A percentile compares a stretch with the other conserved stretches of the same genome.
Conservation (phyloP, 495 filamentous ascomycete genomes). For the Daldinia childiae region DNA sequence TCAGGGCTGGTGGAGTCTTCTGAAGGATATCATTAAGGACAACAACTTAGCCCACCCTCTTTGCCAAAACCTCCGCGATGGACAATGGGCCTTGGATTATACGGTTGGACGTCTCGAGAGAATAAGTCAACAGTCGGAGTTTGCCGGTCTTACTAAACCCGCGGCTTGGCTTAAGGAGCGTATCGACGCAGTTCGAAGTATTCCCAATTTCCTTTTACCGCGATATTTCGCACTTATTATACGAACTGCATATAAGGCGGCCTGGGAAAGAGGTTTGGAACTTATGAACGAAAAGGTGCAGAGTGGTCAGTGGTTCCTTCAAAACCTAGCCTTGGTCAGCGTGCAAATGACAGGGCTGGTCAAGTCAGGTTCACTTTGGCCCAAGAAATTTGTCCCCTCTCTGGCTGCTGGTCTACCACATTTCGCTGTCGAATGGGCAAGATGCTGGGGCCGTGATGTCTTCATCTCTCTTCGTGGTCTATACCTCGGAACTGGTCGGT, state of each 20-base stretch:
- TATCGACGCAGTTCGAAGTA: conserved; percentile 80
- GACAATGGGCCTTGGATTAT: conserved; percentile 95
- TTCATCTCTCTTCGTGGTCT: conserved; percentile 95
- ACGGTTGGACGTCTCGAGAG: conserved; percentile 80
- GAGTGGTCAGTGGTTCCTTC: conserved; percentile 83
- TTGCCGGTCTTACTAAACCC: conserved; percentile 67
- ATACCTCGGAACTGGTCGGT: conserved; percentile 87
- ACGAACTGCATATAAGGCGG: conserved; percentile 84
- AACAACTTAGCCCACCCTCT: conserved; percentile 94
- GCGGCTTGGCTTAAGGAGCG: conserved; percentile 82
- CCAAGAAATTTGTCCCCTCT: conserved; percentile 81
- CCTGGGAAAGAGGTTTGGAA: conserved; percentile 77
- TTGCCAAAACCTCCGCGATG: conserved; percentile 89
- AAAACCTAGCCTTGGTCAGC: conserved; percentile 87
- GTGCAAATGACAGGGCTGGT: conserved; percentile 88
- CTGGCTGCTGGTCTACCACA: conserved; percentile 95
- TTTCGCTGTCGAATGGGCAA: conserved; percentile 92
- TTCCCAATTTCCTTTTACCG: conserved; percentile 90
- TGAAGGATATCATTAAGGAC: conserved; percentile 83
- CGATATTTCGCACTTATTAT: conserved; percentile 92
- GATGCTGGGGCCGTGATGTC: conserved; percentile 97
- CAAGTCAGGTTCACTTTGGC: conserved; percentile 89
- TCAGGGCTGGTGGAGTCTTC: conserved; percentile 97
- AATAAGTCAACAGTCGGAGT: conserved; percentile 67
- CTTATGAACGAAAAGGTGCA: conserved; percentile 80